Evolutionary conservation across 1,284 basidiomycete species (phyloP), one percentile per base, ranked within the genome.

Genomic region (Marasmius oreades): DNA sequence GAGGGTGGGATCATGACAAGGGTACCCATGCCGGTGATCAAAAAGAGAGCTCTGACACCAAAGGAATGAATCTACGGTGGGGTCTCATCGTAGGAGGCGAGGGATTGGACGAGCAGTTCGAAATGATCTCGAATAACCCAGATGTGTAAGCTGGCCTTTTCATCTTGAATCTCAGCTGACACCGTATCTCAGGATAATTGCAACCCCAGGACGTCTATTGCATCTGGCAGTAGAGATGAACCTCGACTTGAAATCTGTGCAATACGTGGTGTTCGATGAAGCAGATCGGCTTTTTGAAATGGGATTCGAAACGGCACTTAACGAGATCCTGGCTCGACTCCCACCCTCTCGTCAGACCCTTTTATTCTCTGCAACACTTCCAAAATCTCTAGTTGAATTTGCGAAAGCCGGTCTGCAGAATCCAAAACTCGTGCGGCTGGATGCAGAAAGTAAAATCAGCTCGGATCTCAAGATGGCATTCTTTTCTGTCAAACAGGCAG

Each of bases 221-320:
- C 97, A 99, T 74, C 79, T 99, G 26, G 82, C 92, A 46, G 92
- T 99, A 52, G 97, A 99, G 73, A 99, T 98, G 96, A 93, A 93
- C 62, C 77, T 98, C 50, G 95, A 98, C 68, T 77, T 99, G 34
- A 87, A 90, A 51, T 88, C 90, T 0, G 80, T 96, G 2, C 86
- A 96, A 70, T 95, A 94, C 61, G 86, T 96, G 56, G 92, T 99
- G 18, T 99, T 99, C 65, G 97, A 99, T 69, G 97, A 99, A 74
- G 97, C 97, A 0, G 97, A 99, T 71, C 86, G 95, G 34, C 82
- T 98, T 12, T 99, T 99, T 69, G 97, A 99, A 68, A 94, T 98
- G 88, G 96, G 96, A 14, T 99, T 99, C 69, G 92, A 93, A 64
- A 86, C 88, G 2, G 93, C 97, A 51, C 78, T 99, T 31, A 88